These are phyloP conservation scores for Talaromyces sp. DNA, from an alignment of 2,329 filamentous ascomycete genomes.

Conservation along the genomic window DNA sequence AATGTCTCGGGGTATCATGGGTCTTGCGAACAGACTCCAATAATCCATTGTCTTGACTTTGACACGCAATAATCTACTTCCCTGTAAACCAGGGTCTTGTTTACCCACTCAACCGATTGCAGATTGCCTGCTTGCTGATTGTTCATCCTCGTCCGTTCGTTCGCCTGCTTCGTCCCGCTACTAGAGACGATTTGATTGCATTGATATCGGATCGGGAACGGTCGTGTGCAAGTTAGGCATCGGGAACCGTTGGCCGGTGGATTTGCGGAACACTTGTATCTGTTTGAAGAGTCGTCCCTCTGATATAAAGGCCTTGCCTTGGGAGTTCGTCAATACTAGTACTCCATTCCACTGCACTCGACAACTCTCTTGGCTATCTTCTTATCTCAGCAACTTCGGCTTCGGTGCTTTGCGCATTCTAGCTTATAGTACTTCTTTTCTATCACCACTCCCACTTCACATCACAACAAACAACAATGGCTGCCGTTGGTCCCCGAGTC, in stretches of 20 bases:
- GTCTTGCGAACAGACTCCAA: conserved; percentile 7
- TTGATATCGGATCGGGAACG: conserved; percentile 8
- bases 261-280: conserved; percentile 9
- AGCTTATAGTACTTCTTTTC: neutral
- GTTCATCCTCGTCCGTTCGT: conserved; percentile 20
- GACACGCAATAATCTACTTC: neutral
- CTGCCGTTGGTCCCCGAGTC: conserved; percentile 45
- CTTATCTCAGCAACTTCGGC: no score
- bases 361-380: neutral
- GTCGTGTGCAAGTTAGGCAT: conserved; percentile 3
- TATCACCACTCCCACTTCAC: no score
- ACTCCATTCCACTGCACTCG: neutral
- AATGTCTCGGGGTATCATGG: conserved; percentile 6
- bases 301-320: conserved; percentile 18
- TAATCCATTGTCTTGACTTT: neutral
- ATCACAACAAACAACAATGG: conserved; percentile 22
- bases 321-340: neutral
- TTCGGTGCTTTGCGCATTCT: no score
- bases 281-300: neutral
- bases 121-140: conserved; percentile 13
- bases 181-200: conserved; percentile 19
- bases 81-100: neutral
- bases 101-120: conserved; percentile 20
- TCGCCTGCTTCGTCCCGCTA: conserved; percentile 21
- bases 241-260: conserved; percentile 6